These are phyloP conservation scores for Cochlearia excelsa DNA, from an alignment of 345 rosid genomes.

Conservation along the genomic window DNA sequence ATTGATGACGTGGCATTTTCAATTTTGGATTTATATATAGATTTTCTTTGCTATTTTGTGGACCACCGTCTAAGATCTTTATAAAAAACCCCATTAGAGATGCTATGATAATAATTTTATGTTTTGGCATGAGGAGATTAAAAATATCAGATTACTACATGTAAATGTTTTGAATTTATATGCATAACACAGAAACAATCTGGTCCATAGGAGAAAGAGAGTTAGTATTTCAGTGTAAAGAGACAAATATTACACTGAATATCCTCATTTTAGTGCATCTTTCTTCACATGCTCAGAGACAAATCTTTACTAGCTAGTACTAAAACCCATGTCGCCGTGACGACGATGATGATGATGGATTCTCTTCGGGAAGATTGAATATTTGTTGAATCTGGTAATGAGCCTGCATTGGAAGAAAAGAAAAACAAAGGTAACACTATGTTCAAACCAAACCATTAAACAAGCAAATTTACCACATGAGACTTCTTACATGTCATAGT, in stretches of 20 bases:
- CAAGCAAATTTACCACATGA: not conserved
- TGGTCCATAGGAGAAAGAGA: too few relatives aligned
- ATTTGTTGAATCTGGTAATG: conserved; percentile 39
- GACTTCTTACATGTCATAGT: not conserved
- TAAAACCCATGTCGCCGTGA: conserved; percentile 24
- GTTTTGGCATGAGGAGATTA: too few relatives aligned
- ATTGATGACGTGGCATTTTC: too few relatives aligned
- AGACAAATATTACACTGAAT: not conserved
- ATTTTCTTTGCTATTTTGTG: too few relatives aligned
- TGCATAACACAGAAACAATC: too few relatives aligned
- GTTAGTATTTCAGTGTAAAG: too few relatives aligned
- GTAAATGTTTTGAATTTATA: too few relatives aligned
- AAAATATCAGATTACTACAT: too few relatives aligned
- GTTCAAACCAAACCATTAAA: not conserved
- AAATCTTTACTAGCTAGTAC: not conserved
- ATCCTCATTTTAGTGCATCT: not conserved
- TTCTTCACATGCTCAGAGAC: not conserved
- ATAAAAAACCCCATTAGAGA: too few relatives aligned
- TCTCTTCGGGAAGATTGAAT: conserved; percentile 37
- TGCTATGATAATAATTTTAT: too few relatives aligned
- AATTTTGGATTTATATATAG: too few relatives aligned
- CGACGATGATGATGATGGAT: conserved; percentile 16
- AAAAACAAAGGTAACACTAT: not conserved
- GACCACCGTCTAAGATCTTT: too few relatives aligned
- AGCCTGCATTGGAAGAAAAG: conserved; percentile 20